A percentile compares a stretch with the other conserved stretches of the same genome.
Conservation (phyloP, 202 grass and related monocot species). For the Carex sylvatica region DNA sequence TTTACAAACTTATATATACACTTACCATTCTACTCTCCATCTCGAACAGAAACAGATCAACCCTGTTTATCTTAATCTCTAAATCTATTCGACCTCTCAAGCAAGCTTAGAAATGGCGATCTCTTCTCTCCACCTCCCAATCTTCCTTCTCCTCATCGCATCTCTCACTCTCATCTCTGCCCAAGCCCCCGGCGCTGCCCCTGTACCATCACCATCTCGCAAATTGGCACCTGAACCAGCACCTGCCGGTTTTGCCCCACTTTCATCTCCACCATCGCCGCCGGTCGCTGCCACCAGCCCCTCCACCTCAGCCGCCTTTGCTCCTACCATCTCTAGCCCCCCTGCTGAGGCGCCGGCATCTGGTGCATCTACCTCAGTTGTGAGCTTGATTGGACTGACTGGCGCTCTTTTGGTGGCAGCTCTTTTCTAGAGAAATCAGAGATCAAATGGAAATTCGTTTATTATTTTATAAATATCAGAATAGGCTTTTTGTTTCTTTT, state of each 20-base stretch:
- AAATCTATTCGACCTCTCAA: not conserved
- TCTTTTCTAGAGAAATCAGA: constrained; percentile 1
- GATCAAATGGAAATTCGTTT: not conserved
- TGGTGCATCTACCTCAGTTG: not conserved
- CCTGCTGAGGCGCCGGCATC: constrained; percentile 2
- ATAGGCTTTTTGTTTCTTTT: not conserved
- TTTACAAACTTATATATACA: constrained; percentile 4
- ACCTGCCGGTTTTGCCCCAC: not conserved
- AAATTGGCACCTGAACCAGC: not conserved
- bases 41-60: not conserved
- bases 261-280: constrained; percentile 12
- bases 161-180: constrained; percentile 14
- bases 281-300: not conserved
- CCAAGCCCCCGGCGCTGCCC: not conserved
- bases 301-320: not conserved
- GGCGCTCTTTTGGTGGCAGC: constrained; percentile 4
- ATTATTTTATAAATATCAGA: constrained; percentile 1
- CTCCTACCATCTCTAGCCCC: not conserved
- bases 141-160: constrained; percentile 12
- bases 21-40: not conserved
- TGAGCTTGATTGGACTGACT: constrained; percentile 20
- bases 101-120: too few relatives aligned
- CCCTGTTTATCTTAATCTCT: not conserved
- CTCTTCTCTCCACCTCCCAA: not conserved
- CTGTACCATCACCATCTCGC: not conserved